Conservation (phyloP, 2,329 filamentous ascomycete genomes). For the Dothiorella sarmentorum region DNA sequence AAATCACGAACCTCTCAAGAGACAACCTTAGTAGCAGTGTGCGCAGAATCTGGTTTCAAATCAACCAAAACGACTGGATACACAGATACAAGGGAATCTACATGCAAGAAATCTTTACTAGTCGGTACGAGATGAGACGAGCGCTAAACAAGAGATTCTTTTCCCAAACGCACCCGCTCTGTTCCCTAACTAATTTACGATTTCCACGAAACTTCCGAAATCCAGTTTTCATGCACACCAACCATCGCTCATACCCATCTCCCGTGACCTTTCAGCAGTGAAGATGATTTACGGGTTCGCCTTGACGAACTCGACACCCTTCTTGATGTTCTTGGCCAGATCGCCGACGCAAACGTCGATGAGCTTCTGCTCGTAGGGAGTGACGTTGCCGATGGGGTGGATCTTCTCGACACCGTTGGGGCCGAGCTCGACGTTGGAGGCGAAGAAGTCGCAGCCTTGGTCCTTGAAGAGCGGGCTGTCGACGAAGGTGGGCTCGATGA, state of each 20-base stretch:
- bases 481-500: conserved; percentile 94
- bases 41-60: not conserved
- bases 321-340: conserved; percentile 90
- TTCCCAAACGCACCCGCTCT: conserved; percentile 1
- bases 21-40: too few relatives aligned
- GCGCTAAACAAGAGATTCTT: conserved; percentile 5
- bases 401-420: conserved; percentile 96
- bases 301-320: conserved; percentile 71
- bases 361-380: conserved; percentile 82
- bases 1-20: too few relatives aligned
- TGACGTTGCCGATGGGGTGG: conserved; percentile 78
- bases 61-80: not conserved
- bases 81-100: conserved; percentile 15
- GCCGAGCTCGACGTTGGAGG: conserved; percentile 91
- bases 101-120: conserved; percentile 12
- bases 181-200: conserved; percentile 3
- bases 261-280: not conserved
- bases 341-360: conserved; percentile 80
- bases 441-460: conserved; percentile 96
- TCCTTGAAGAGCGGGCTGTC: conserved; percentile 98
- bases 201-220: not conserved
- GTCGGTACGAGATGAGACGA: not conserved
- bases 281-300: conserved; percentile 46
- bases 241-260: too few relatives aligned
- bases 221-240: not conserved